Percentiles rank a stretch among this genome's conserved stretches.
Conservation (phyloP, 1,284 basidiomycete species). For the Cutaneotrichosporon mucoides region DNA sequence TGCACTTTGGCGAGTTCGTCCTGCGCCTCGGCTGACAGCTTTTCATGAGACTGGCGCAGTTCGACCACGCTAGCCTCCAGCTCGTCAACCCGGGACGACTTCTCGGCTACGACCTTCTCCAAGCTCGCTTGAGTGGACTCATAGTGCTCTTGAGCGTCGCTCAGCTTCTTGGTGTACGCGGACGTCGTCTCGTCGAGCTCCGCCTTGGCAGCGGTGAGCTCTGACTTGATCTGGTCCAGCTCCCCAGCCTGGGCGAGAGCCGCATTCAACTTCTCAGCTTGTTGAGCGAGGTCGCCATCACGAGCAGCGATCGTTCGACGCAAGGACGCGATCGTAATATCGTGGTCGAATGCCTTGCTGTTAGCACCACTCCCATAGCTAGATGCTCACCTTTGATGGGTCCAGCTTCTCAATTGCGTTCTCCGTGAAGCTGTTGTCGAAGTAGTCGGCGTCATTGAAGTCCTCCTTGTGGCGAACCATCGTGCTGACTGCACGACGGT, state of each 20-base stretch:
- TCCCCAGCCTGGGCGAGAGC: conserved; percentile 13
- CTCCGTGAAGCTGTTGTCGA: neutral
- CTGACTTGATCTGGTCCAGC: conserved; percentile 4
- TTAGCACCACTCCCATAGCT: neutral
- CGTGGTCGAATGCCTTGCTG: conserved; percentile 30
- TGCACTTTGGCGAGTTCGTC: conserved; percentile 22
- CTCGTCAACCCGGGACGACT: conserved; percentile 30
- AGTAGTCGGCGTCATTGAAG: neutral
- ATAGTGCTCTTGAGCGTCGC: conserved; percentile 28
- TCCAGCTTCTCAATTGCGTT: conserved; percentile 8
- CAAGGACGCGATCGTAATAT: conserved; percentile 28
- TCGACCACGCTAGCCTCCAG: conserved; percentile 37
- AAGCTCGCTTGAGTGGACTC: conserved; percentile 32
- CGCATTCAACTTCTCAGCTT: conserved; percentile 10
- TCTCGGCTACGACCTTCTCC: conserved; percentile 25
- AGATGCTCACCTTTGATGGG: conserved; percentile 5
- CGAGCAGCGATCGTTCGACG: conserved; percentile 29
- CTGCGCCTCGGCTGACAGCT: conserved; percentile 35
- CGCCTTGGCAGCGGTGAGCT: conserved; percentile 14
- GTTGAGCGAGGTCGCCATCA: conserved; percentile 26
- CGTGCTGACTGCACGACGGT: conserved; percentile 44
- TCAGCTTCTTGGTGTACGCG: conserved; percentile 18
- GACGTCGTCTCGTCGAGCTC: conserved; percentile 19
- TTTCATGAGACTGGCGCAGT: conserved; percentile 34
- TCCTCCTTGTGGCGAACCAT: conserved; percentile 35